Conservation (phyloP, 2,329 filamentous ascomycete species). For the Diaporthe caulivora region DNA sequence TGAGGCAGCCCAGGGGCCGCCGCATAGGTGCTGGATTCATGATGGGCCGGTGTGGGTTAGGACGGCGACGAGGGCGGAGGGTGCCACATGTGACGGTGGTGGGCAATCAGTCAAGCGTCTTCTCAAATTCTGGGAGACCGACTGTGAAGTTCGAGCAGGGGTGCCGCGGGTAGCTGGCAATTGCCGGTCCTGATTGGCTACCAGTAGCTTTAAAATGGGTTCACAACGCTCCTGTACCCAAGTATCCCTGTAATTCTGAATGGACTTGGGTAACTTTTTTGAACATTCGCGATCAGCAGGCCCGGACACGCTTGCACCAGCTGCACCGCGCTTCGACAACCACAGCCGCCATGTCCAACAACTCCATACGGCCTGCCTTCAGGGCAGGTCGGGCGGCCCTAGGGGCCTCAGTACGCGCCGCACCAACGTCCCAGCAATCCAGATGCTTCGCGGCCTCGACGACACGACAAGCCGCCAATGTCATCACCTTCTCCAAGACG, state of each 20-base stretch:
- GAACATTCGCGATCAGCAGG: slow-evolving; percentile 35
- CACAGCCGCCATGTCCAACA: slow-evolving; percentile 42
- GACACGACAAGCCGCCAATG: slow-evolving; percentile 44
- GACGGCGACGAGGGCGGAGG: slow-evolving; percentile 31
- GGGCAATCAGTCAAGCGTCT: slow-evolving; percentile 38
- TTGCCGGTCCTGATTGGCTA: slow-evolving; percentile 19
- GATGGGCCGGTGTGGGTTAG: slow-evolving; percentile 44
- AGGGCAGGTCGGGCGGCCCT: slow-evolving; percentile 42
- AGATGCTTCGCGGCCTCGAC: slow-evolving; percentile 45
- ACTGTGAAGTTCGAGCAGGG: slow-evolving; percentile 18
- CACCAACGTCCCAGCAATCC: slow-evolving; percentile 35
- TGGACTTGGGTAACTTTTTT: slow-evolving; percentile 35
- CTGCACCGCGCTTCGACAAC: slow-evolving; percentile 25
- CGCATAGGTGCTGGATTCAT: slow-evolving; percentile 73
- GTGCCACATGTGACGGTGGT: slow-evolving; percentile 32
- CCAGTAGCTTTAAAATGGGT: background rate
- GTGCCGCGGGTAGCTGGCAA: slow-evolving; percentile 23
- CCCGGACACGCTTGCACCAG: slow-evolving; percentile 12
- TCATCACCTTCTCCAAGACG: slow-evolving; percentile 62
- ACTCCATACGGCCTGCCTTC: slow-evolving; percentile 41
- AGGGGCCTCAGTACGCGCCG: slow-evolving; percentile 38
- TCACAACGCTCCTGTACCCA: background rate
- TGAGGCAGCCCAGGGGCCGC: slow-evolving; percentile 80
- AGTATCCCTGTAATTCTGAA: background rate
- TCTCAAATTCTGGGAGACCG: slow-evolving; percentile 38